Evolutionary conservation across 1,284 basidiomycete genomes (phyloP), one percentile per base, ranked within the genome.

Genomic region (Xerocomus nothofagi): DNA sequence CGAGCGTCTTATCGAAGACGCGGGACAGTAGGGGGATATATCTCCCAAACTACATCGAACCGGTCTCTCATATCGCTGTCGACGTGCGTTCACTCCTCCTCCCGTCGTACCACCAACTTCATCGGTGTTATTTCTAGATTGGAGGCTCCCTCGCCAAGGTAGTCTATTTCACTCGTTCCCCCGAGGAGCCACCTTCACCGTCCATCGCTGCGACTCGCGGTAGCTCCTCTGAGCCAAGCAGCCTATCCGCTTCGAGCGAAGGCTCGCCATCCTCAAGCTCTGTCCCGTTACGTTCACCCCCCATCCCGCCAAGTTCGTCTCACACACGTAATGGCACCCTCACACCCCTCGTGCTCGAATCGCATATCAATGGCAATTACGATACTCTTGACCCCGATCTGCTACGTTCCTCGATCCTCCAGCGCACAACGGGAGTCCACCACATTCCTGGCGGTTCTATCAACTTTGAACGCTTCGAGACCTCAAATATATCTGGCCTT

Each of bases 401-500:
- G 29, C 66, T 90, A 55, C 79, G 78, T 55, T 76, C 83, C 61
- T 79, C 83, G 37, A 79, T 87, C 50, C 76, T 91, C 33, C 84
- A 85, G 50, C 81, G 85, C 46, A 76, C 75, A 6, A 60, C 57
- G 27, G 83, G 85, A 12, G 73, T 86, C 38, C 86, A 90, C 58
- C 88, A 93, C 61, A 87, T 97, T 59, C 94, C 97, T 0, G 97
- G 97, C 20, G 97, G 97, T 6, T 89, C 94, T 34, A 84, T 99
- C 66, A 99, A 99, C 73, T 99, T 99, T 68, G 91, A 92, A 71
- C 89, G 96, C 34, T 99, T 98, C 73, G 91, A 99, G 73, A 99
- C 97, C 49, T 84, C 88, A 57, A 80, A 93, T 61, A 90, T 99
- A 60, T 76, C 89, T 45, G 84, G 83, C 38, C 93, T 95, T 64